Evolutionary conservation across 192 early-diverging fungal species (phyloP), one percentile per base, ranked within the genome.

Genomic region (Funneliformis geosporum): DNA sequence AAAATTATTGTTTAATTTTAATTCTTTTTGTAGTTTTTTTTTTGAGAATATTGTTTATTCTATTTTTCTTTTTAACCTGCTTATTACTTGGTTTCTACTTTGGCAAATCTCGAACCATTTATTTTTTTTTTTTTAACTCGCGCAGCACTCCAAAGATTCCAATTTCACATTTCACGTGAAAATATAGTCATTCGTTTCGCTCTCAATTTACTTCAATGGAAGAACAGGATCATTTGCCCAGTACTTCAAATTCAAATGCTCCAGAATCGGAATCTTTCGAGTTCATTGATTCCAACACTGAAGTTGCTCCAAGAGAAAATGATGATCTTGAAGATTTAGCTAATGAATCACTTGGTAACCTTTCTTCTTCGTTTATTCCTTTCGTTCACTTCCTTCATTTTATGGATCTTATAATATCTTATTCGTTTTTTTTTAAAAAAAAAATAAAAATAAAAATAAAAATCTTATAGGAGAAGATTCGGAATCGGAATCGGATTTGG

Each of bases 91-190:
- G 50, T 55, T 55, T 55, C 50, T 55, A 55, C 50, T 55, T 55
- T 55, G n/a, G 50, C 50, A 55, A 55, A 55, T 55, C 50, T 55
- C 50, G 50, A 55, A 55, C 50, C 50, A 55, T 55, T 55, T 55
- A 55, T 55, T 18, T 55, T 18, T 55, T 55, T 55, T 18, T 55
- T 55, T 55, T 55, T 55, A 55, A 55, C 33, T 33, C 33, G 33
- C 33, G 33, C 50, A 55, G 50, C 50, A 55, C 50, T 21, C 16
- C 50, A 55, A 33, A 55, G 50, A 55, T 55, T 55, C 50, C 50
- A 55, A 55, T 55, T 55, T 55, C 50, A 55, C 50, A 55, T 18
- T 55, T 55, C 50, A 21, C 50, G 50, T 55, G 50, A 55, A 55
- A 18, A 18, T 6, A 55, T 55, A 55, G 18, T 55, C 50, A 55